Evolutionary conservation across 2,329 filamentous ascomycete genomes (phyloP).

Genomic region (Hymenoscyphus linearis): DNA sequence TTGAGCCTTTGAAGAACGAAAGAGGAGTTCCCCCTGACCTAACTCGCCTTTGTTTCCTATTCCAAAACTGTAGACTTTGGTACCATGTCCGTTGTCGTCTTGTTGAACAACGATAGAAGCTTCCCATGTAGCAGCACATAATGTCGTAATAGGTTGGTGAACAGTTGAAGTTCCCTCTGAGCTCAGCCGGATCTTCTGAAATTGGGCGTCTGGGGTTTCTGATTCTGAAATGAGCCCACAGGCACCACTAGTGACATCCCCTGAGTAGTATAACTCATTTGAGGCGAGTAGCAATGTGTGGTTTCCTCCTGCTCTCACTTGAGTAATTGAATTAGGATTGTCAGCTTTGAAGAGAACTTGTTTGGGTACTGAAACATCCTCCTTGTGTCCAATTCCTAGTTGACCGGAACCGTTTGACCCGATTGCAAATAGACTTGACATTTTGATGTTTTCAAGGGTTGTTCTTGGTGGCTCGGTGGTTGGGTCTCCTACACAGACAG

Average conservation of each 20-base stretch:
- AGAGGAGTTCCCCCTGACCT: conserved; percentile 52
- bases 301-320: conserved; percentile 65
- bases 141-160: conserved; percentile 29
- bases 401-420: conserved; percentile 76
- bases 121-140: conserved; percentile 73
- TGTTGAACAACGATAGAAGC: conserved; percentile 57
- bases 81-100: conserved; percentile 40
- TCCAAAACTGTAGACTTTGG: conserved; percentile 58
- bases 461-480: neutral
- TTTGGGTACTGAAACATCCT: conserved; percentile 65
- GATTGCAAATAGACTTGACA: conserved; percentile 59
- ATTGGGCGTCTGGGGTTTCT: conserved; percentile 10
- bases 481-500: too few species aligned
- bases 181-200: conserved; percentile 18
- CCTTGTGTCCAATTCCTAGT: conserved; percentile 63
- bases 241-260: conserved; percentile 51
- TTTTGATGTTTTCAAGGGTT: conserved; percentile 21
- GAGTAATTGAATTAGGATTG: conserved; percentile 34
- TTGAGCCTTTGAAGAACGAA: conserved; percentile 44
- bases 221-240: conserved; percentile 38
- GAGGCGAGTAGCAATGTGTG: conserved; percentile 72
- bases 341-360: conserved; percentile 48
- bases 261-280: conserved; percentile 60
- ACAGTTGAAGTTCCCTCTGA: conserved; percentile 23
- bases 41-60: conserved; percentile 67